A percentile compares a stretch with the other conserved stretches of the same genome.
These are phyloP conservation scores for Dimocarpus longan DNA, from an alignment of 345 rosid genomes.

Conservation along the genomic window DNA sequence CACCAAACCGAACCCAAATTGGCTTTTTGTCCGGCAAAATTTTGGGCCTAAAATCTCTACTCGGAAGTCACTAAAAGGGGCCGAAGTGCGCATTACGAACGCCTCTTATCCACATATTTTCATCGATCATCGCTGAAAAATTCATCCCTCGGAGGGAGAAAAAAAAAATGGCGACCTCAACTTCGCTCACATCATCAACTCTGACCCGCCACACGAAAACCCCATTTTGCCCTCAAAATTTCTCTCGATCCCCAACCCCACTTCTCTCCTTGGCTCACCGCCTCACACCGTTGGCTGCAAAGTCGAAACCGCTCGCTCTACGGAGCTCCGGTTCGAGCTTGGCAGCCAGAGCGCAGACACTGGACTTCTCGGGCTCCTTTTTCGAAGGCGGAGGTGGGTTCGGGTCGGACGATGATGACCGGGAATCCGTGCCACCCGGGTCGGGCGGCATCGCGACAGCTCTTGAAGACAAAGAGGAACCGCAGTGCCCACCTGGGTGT, in stretches of 20 bases:
- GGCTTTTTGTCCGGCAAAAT: neutral
- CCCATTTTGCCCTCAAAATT: constrained; percentile 36
- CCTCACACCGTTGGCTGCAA: constrained; percentile 41
- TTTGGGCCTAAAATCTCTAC: neutral
- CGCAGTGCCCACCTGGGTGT: constrained; percentile 93
- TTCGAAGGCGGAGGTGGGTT: constrained; percentile 61
- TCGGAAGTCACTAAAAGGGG: neutral
- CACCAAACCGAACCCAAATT: too few relatives aligned
- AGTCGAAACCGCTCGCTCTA: constrained; percentile 28
- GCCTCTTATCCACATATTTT: constrained; percentile 27
- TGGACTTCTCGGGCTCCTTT: constrained; percentile 79
- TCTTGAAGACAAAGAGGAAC: constrained; percentile 73
- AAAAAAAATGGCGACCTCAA: constrained; percentile 52
- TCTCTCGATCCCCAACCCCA: constrained; percentile 33
- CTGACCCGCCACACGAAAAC: constrained; percentile 32
- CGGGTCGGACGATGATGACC: constrained; percentile 66
- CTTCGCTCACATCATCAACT: constrained; percentile 42
- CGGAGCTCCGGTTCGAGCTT: constrained; percentile 12
- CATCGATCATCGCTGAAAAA: neutral
- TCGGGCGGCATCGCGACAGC: constrained; percentile 53
- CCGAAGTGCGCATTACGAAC: constrained; percentile 6
- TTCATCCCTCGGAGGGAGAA: neutral
- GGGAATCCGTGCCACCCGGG: constrained; percentile 42
- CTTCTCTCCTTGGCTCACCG: constrained; percentile 46
- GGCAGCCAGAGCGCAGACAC: constrained; percentile 56